These are phyloP conservation scores for Seminavis robusta DNA, from an alignment of 108 stramenopile genomes.

Conservation along the genomic window DNA sequence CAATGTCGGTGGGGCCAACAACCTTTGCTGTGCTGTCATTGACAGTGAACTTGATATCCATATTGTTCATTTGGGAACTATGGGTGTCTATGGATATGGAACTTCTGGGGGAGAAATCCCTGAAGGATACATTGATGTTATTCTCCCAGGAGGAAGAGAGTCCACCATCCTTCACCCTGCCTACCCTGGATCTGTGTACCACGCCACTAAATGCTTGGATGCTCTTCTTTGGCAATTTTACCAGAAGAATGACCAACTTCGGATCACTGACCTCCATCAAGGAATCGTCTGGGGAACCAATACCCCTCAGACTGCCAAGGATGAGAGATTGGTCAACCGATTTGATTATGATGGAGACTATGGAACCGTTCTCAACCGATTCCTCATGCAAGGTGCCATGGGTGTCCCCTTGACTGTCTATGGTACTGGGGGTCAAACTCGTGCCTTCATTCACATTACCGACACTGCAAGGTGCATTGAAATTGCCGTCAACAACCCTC, in stretches of 20 bases:
- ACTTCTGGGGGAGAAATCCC: conserved; percentile 97
- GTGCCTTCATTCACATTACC: conserved; percentile 96
- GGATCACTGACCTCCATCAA: conserved; percentile 97
- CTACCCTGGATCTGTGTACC: conserved; percentile 96
- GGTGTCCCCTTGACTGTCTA: conserved; percentile 97
- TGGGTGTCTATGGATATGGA: conserved; percentile 99
- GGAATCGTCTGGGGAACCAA: conserved; percentile 99
- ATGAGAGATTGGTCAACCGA: conserved; percentile 95
- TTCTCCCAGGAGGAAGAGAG: conserved; percentile 88
- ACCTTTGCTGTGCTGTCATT: conserved; percentile 94
- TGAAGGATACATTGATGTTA: conserved; percentile 99
- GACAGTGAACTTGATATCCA: conserved; percentile 93
- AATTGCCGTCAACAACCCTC: conserved; percentile 96
- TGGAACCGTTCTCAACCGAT: conserved; percentile 97
- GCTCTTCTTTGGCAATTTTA: conserved; percentile 97
- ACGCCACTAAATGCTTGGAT: conserved; percentile 96
- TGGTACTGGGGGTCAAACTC: conserved; percentile 97
- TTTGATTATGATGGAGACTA: conserved; percentile 99
- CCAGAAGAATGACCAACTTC: conserved; percentile 95
- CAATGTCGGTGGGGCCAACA: conserved; percentile 95
- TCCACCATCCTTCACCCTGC: conserved; percentile 96
- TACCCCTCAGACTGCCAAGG: conserved; percentile 93
- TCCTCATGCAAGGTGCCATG: conserved; percentile 98
- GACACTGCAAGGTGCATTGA: conserved; percentile 96
- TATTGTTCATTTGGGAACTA: conserved; percentile 97